Base-by-base conservation (phyloP, 306 rosid species). In the Alnus rubra region DNA sequence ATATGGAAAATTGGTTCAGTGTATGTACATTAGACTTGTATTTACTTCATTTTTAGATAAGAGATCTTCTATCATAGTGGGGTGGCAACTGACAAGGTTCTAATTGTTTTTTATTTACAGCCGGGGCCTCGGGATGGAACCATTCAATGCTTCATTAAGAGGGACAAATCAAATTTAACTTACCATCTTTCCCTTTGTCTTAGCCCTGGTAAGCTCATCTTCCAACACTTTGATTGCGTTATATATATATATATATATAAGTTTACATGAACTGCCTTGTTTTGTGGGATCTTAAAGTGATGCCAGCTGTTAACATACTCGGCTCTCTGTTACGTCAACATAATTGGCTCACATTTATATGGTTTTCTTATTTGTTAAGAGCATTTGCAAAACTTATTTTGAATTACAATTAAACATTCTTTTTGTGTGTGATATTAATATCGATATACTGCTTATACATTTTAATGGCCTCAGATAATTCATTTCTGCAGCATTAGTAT, bases 141-240 rank as follows among this genome's bases (percentile, higher is more conserved):
- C n/a, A 84, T 94, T 53, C 96, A 94, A 86, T 94, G 98, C 86
- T 94, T 92, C 82, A 94, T 94, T 71, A 94, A 90, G 88, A 90
- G 98, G 88, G 95, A 94, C 88, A 94, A 92, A 84, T 90, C 94
- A n/a, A 92, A 89, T 74, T 76, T 92, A 70, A 90, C 96, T 23
- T 94, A 92, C 82, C 98, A 85, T 81, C 97, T 94, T 70, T 94
- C 78, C 83, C 96, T 94, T 60, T 90, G 97, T 86, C 97, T 94
- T 75, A 90, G 98, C 80, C 97, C 94, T 53, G 92, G 98, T 92
- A 83, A 87, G 90, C 78, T 74, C 47, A 74, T 63, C 53, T 67
- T 71, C 74, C 69, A n/a, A 47, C 30, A 44, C 49, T 60, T 54
- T 77, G 68, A 39, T 62, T 87, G 45, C 28, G 28, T 23, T 0